Conservation (phyloP, 2,329 filamentous ascomycete species). For the Colletotrichum sp. region DNA sequence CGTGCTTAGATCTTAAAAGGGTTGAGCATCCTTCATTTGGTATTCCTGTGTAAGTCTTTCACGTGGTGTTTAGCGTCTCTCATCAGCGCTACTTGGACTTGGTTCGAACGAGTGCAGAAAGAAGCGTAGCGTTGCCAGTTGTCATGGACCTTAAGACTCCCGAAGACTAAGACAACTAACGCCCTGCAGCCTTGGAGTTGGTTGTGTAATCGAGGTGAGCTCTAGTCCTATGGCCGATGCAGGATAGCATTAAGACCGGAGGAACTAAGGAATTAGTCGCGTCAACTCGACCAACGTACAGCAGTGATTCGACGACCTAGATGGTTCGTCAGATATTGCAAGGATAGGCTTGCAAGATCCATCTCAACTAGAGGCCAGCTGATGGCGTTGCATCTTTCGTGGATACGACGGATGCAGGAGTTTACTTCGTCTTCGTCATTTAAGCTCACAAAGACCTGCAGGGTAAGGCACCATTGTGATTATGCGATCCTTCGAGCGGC, state of each 20-base stretch:
- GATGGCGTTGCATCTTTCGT: not conserved
- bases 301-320: not conserved
- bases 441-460: not conserved
- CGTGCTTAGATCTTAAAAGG: not conserved
- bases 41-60: not conserved
- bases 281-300: not conserved
- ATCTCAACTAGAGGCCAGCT: not conserved
- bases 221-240: not conserved
- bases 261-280: not conserved
- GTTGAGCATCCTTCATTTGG: not conserved
- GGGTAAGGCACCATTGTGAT: not conserved
- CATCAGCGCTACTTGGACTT: not conserved
- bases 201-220: not conserved
- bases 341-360: not conserved
- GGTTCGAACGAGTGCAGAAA: not conserved
- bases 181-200: not conserved
- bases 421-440: not conserved
- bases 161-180: not conserved
- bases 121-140: constrained; percentile 12
- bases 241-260: not conserved
- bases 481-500: not conserved
- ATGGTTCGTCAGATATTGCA: not conserved
- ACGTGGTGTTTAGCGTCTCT: not conserved
- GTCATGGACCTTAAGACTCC: not conserved
- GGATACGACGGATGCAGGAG: not conserved